A percentile compares a stretch with the other conserved stretches of the same genome.
These are phyloP conservation scores for Arthrobotrys sinensis DNA, from an alignment of 2,329 filamentous ascomycete genomes.

Conservation along the genomic window DNA sequence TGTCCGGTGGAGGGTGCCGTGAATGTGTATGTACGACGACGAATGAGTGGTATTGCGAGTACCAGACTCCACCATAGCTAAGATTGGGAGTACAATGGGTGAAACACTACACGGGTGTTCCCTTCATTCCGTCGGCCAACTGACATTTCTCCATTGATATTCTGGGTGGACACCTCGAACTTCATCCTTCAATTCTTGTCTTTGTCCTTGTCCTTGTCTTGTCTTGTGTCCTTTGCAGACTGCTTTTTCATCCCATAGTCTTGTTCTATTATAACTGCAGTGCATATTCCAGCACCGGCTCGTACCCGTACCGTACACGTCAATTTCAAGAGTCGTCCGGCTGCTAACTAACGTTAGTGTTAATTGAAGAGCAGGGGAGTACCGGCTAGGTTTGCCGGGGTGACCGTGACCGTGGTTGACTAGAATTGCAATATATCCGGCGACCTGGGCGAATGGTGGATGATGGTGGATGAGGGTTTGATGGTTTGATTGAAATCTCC, in stretches of 20 bases:
- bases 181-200: neutral
- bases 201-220: too few relatives aligned
- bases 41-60: neutral
- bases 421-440: neutral
- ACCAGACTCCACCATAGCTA: neutral
- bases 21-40: slow-evolving; percentile 1
- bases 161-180: neutral
- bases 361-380: slow-evolving; percentile 12
- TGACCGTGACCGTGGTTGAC: slow-evolving; percentile 10
- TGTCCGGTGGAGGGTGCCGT: neutral
- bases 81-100: neutral
- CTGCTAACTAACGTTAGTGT: neutral
- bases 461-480: neutral
- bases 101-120: neutral
- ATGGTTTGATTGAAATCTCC: neutral
- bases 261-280: neutral
- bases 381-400: slow-evolving; percentile 11
- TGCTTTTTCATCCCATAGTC: neutral
- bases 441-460: neutral
- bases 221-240: too few relatives aligned
- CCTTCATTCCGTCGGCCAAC: slow-evolving; percentile 5
- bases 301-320: neutral
- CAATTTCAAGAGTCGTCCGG: neutral
- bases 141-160: neutral
- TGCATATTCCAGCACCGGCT: slow-evolving; percentile 2